Percentiles rank a stretch among this genome's conserved stretches.
These are phyloP conservation scores for Diaporthe citrichinensis DNA, from an alignment of 2,329 filamentous ascomycete genomes.

Conservation along the genomic window DNA sequence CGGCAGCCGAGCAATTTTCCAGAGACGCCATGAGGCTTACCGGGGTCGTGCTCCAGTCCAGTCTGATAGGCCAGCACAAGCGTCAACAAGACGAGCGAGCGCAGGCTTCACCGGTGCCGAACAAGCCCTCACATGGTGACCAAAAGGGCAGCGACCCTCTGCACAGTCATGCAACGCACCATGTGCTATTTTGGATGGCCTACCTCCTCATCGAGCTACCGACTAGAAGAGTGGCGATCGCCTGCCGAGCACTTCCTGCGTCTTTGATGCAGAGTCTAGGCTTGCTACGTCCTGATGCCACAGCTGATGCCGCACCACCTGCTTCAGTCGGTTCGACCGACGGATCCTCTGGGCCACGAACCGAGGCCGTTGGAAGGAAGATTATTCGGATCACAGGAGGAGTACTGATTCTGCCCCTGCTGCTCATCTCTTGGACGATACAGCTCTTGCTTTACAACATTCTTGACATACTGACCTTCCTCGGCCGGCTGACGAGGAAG, in stretches of 20 bases:
- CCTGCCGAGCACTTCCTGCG: not conserved
- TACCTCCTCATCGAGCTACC: constrained; percentile 27
- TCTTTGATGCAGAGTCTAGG: not conserved
- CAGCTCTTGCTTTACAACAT: not conserved
- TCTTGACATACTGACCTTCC: not conserved
- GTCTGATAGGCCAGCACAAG: not conserved
- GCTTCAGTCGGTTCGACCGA: not conserved
- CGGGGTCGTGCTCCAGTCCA: not conserved
- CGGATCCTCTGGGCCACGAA: not conserved
- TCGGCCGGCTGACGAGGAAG: not conserved
- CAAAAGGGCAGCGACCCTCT: not conserved
- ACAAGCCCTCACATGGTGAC: not conserved
- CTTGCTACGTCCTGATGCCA: not conserved
- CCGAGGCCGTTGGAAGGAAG: not conserved
- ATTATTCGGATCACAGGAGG: not conserved
- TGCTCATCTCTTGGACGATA: not conserved
- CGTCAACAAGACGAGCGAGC: too few species aligned
- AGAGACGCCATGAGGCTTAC: not conserved
- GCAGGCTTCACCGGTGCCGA: too few species aligned
- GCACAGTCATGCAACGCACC: not conserved
- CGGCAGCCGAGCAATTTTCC: not conserved
- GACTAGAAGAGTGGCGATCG: constrained; percentile 3
- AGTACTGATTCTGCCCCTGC: not conserved
- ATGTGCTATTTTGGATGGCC: constrained; percentile 4
- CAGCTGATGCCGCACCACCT: not conserved